These are phyloP conservation scores for Plantago lanceolata DNA, from an alignment of 305 asterid genomes.

Conservation along the genomic window DNA sequence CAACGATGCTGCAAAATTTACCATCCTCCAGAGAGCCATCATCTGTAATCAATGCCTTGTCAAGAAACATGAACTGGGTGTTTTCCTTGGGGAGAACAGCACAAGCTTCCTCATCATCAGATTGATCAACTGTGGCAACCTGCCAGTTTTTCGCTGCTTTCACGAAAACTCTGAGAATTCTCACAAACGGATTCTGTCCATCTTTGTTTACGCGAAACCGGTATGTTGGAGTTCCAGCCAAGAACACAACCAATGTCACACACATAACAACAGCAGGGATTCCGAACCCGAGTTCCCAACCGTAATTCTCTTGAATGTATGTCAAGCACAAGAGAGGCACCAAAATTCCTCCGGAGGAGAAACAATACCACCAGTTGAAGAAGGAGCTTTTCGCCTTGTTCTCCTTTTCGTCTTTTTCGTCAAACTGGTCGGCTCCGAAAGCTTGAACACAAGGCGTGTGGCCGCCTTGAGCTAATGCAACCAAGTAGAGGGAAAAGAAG, in stretches of 20 bases:
- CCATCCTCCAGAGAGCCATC: slow-evolving; percentile 2
- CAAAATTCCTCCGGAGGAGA: slow-evolving; percentile 12
- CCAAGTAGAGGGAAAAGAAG: slow-evolving; percentile 13
- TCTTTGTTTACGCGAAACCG: slow-evolving; percentile 17
- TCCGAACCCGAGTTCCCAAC: slow-evolving; percentile 35
- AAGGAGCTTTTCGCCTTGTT: slow-evolving; percentile 2
- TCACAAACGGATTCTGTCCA: slow-evolving; percentile 9
- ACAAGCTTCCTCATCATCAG: slow-evolving; percentile 16
- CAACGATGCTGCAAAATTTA: background rate
- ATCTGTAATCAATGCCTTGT: slow-evolving; percentile 19
- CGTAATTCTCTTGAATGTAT: slow-evolving; percentile 27
- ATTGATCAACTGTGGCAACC: background rate
- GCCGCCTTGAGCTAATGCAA: slow-evolving; percentile 15
- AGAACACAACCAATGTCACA: slow-evolving; percentile 17
- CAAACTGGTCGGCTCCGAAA: slow-evolving; percentile 14
- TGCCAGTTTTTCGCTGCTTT: slow-evolving; percentile 17
- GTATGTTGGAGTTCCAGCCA: slow-evolving; percentile 18
- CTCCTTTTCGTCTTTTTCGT: slow-evolving; percentile 7
- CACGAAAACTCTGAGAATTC: slow-evolving; percentile 15
- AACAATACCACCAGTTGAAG: slow-evolving; percentile 16
- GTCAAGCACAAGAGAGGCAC: slow-evolving; percentile 15
- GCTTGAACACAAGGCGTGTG: slow-evolving; percentile 10
- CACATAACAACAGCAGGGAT: slow-evolving; percentile 27
- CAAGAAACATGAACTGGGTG: slow-evolving; percentile 25
- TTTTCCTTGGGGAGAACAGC: background rate